A percentile compares a stretch with the other conserved stretches of the same genome.
Conservation (phyloP, 83 land plant genomes). For the Isoetes engelmannii region DNA sequence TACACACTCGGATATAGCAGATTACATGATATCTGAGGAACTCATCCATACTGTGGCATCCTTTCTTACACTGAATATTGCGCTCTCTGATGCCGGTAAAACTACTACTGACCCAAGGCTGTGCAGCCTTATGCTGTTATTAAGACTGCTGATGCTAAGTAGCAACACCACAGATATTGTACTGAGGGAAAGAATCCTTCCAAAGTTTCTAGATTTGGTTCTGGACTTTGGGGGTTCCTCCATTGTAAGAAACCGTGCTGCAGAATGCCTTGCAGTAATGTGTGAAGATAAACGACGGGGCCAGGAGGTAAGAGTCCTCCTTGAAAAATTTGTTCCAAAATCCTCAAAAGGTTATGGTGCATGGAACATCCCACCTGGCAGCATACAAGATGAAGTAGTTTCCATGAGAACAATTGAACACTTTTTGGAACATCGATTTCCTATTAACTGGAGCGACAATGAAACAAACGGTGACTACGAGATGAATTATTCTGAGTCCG, state of each 20-base stretch:
- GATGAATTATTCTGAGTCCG: no score
- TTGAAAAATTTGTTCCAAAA: constrained; percentile 34
- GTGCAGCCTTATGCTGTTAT: constrained; percentile 41
- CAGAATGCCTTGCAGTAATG: constrained; percentile 46
- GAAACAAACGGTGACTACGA: no score
- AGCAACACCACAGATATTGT: constrained; percentile 35
- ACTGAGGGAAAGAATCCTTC: constrained; percentile 23
- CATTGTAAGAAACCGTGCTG: constrained; percentile 31
- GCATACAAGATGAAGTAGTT: constrained; percentile 40
- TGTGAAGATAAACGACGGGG: constrained; percentile 44
- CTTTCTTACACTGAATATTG: constrained; percentile 33
- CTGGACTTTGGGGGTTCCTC: constrained; percentile 7
- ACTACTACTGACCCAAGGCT: constrained; percentile 43
- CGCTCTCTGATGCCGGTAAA: constrained; percentile 29
- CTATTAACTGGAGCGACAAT: constrained; percentile 33
- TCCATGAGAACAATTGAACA: constrained; percentile 39
- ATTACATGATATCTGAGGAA: constrained; percentile 47
- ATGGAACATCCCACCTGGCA: constrained; percentile 31
- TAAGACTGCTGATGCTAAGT: constrained; percentile 37
- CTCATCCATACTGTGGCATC: constrained; percentile 30
- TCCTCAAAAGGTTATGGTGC: constrained; percentile 19
- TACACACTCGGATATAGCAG: constrained; percentile 42
- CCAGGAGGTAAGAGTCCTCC: constrained; percentile 23
- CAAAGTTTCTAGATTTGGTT: constrained; percentile 29
- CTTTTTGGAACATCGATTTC: constrained; percentile 35